Evolutionary conservation across 768 basidiomycete species (phyloP).

Genomic region (Dentipellis fragilis): DNA sequence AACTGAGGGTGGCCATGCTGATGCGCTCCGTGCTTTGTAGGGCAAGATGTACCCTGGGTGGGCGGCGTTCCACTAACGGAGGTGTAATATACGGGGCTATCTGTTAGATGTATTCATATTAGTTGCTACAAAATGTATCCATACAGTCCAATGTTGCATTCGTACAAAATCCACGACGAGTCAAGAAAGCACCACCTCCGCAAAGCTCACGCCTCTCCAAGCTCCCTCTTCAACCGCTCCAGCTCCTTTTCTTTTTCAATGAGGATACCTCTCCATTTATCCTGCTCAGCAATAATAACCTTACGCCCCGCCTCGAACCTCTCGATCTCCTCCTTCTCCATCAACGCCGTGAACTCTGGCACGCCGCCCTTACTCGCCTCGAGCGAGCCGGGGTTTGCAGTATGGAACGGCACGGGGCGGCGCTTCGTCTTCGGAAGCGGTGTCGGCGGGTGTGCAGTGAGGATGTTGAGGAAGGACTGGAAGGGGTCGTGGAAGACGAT

Average conservation of each 20-base stretch:
- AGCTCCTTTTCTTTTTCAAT: constrained; percentile 80
- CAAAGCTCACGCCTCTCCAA: constrained; percentile 12
- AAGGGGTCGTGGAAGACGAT: constrained; percentile 94
- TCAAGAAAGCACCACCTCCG: neutral
- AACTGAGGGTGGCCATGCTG: constrained; percentile 6
- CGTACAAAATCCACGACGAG: neutral
- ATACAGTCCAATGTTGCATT: neutral
- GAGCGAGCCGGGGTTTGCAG: constrained; percentile 40
- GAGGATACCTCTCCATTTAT: constrained; percentile 55
- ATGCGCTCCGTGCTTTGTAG: constrained; percentile 33
- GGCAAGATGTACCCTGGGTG: constrained; percentile 88
- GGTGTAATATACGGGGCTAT: neutral
- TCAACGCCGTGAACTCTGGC: constrained; percentile 75
- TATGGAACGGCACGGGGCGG: constrained; percentile 63
- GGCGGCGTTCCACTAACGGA: constrained; percentile 62
- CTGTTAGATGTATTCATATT: neutral
- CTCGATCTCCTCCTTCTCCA: constrained; percentile 84
- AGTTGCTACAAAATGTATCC: neutral
- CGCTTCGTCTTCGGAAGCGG: constrained; percentile 56
- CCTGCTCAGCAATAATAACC: constrained; percentile 64
- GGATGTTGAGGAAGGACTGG: constrained; percentile 71
- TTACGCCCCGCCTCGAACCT: constrained; percentile 70
- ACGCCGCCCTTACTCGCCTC: constrained; percentile 56
- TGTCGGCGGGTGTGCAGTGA: constrained; percentile 78
- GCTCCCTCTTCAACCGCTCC: constrained; percentile 52